phyloP scores from a whole-genome alignment of 495 filamentous ascomycete species.

The Tuber melanosporum region DNA sequence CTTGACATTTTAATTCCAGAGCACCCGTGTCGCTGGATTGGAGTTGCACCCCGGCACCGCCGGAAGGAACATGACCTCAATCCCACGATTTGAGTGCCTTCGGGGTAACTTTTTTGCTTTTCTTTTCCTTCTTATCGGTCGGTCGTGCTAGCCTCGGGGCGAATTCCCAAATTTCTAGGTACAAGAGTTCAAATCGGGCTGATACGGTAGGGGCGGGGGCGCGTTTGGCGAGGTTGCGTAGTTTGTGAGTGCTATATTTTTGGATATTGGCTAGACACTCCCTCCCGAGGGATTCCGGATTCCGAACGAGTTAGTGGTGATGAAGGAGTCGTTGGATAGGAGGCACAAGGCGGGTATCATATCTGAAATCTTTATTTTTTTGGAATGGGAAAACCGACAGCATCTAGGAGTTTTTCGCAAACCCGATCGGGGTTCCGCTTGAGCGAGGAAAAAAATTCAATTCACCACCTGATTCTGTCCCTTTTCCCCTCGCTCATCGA shows the following conservation, averaged over 20 bases:
- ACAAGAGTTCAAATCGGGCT: neutral
- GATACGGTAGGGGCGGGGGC: neutral
- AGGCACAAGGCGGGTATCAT: neutral
- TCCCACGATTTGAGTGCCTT: no score
- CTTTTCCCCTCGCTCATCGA: neutral
- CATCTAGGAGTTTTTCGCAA: neutral
- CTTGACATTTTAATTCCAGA: no score
- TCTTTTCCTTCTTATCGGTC: neutral
- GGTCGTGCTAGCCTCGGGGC: neutral
- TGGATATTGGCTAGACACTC: neutral
- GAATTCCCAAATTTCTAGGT: neutral
- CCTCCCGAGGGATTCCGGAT: neutral
- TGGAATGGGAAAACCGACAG: neutral
- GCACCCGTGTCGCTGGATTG: no score
- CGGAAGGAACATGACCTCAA: no score
- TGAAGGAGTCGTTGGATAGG: neutral
- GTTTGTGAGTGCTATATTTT: neutral
- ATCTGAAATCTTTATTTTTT: no score
- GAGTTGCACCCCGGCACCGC: no score
- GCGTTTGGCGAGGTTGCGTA: neutral
- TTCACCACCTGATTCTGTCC: neutral
- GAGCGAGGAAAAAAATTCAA: neutral
- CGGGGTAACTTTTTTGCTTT: neutral
- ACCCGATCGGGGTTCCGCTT: neutral
- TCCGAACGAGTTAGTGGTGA: neutral